Evolutionary conservation across 495 filamentous ascomycete species (phyloP).

Genomic region (Xylaria palmicola): DNA sequence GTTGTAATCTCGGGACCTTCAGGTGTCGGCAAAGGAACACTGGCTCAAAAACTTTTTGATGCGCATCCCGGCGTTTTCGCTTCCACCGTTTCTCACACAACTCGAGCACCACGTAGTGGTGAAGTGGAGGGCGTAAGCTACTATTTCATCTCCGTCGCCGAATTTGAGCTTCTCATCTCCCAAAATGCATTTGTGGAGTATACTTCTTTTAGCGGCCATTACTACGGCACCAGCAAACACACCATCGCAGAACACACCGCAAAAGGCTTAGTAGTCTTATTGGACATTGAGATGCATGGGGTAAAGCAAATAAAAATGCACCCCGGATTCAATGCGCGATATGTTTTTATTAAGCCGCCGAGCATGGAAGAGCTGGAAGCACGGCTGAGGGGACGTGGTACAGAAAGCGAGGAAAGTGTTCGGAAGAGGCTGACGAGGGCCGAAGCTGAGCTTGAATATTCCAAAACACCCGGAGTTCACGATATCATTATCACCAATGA

Average conservation of each 20-base stretch:
- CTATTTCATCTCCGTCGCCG: conserved; percentile 54
- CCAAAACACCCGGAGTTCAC: conserved; percentile 11
- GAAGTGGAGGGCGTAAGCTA: conserved; percentile 61
- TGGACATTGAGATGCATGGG: conserved; percentile 29
- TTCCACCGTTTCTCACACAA: conserved; percentile 64
- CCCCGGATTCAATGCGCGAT: conserved; percentile 9
- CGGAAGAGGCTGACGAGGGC: conserved; percentile 17
- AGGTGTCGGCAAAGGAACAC: conserved; percentile 64
- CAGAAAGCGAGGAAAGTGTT: conserved; percentile 19
- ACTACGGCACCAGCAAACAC: conserved; percentile 62
- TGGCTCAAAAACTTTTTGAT: conserved; percentile 56
- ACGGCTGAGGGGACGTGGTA: conserved; percentile 16
- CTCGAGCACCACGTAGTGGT: conserved; percentile 54
- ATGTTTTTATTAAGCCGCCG: conserved; percentile 18
- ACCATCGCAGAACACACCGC: conserved; percentile 57
- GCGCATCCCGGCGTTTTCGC: conserved; percentile 59
- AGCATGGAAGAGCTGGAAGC: conserved; percentile 17
- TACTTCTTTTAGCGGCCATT: conserved; percentile 62
- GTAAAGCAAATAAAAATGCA: conserved; percentile 17
- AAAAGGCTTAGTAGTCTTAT: conserved; percentile 42
- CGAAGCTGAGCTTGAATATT: conserved; percentile 17
- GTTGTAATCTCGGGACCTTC: conserved; percentile 64
- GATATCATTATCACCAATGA: conserved; percentile 22
- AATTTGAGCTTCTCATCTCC: conserved; percentile 51
- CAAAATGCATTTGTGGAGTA: conserved; percentile 62